Evolutionary conservation across 805 yeast genomes (phyloP).

Genomic region (Kluyveromyces starmeri): DNA sequence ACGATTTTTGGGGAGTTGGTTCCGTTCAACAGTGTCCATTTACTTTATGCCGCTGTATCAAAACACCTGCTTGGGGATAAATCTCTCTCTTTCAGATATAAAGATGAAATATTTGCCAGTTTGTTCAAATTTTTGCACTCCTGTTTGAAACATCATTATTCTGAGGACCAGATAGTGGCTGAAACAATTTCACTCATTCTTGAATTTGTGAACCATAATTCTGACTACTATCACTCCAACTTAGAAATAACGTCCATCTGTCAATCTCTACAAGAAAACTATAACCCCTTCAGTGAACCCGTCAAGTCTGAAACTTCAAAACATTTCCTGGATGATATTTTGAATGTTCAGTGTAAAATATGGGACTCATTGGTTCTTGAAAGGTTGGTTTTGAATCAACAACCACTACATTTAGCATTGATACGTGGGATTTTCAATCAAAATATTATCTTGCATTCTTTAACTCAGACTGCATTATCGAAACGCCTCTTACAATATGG

Average conservation of each 20-base stretch:
- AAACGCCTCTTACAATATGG: slow-evolving; percentile 21
- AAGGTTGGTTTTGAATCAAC: slow-evolving; percentile 57
- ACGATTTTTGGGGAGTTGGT: slow-evolving; percentile 6
- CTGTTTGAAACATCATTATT: too few relatives aligned
- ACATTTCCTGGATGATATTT: slow-evolving; percentile 7
- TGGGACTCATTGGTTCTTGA: slow-evolving; percentile 55
- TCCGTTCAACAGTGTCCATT: slow-evolving; percentile 10
- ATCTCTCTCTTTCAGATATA: slow-evolving; percentile 19
- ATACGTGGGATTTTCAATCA: slow-evolving; percentile 43
- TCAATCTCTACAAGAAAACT: slow-evolving; percentile 11
- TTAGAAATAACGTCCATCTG: slow-evolving; percentile 16
- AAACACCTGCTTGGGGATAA: slow-evolving; percentile 1
- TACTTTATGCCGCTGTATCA: slow-evolving; percentile 12
- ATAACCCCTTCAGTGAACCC: slow-evolving; percentile 7
- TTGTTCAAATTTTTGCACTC: slow-evolving; percentile 19
- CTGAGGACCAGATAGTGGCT: too few relatives aligned
- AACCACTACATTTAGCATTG: slow-evolving; percentile 48
- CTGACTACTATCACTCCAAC: too few relatives aligned
- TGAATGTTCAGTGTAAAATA: slow-evolving; percentile 31
- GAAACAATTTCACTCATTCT: too few relatives aligned
- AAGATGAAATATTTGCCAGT: slow-evolving; percentile 23
- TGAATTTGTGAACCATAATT: too few relatives aligned
- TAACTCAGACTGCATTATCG: slow-evolving; percentile 20
- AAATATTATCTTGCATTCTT: slow-evolving; percentile 32
- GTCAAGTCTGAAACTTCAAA: not conserved